These are phyloP conservation scores for Suillus sp. DNA, from an alignment of 768 basidiomycete genomes.

Conservation along the genomic window DNA sequence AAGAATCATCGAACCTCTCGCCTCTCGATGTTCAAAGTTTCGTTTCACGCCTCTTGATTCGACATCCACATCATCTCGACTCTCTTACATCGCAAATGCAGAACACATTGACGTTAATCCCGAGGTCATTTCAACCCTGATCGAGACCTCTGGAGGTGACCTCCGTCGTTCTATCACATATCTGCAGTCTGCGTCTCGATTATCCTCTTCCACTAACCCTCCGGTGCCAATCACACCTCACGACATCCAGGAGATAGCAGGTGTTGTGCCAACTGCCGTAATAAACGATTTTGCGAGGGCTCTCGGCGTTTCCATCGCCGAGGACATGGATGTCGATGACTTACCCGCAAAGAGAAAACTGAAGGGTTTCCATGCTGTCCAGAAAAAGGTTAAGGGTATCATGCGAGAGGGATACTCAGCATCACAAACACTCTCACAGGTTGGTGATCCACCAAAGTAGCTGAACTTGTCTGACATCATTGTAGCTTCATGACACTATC, in stretches of 20 bases:
- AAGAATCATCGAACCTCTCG: slow-evolving; percentile 97
- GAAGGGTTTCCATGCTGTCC: slow-evolving; percentile 60
- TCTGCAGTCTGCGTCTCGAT: slow-evolving; percentile 90
- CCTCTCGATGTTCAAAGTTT: slow-evolving; percentile 99
- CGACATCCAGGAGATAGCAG: slow-evolving; percentile 96
- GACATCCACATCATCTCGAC: slow-evolving; percentile 69
- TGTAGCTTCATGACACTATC: slow-evolving; percentile 87
- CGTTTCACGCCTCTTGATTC: slow-evolving; percentile 92
- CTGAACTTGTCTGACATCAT: slow-evolving; percentile 15
- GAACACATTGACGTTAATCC: slow-evolving; percentile 66
- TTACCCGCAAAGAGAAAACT: slow-evolving; percentile 24
- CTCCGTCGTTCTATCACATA: slow-evolving; percentile 97
- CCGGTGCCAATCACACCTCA: slow-evolving; percentile 71
- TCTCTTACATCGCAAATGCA: slow-evolving; percentile 75
- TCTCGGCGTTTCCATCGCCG: slow-evolving; percentile 70
- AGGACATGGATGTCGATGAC: slow-evolving; percentile 53
- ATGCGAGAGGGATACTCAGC: slow-evolving; percentile 93
- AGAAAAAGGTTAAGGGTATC: slow-evolving; percentile 70
- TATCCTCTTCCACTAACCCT: slow-evolving; percentile 73
- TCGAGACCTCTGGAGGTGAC: slow-evolving; percentile 85
- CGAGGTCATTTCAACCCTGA: slow-evolving; percentile 70
- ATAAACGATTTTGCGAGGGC: slow-evolving; percentile 68
- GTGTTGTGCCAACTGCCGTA: slow-evolving; percentile 81
- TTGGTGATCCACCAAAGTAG: slow-evolving; percentile 41
- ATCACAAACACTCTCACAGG: slow-evolving; percentile 86